Conservation (phyloP, 768 basidiomycete species). For the Amanita thiersii region DNA sequence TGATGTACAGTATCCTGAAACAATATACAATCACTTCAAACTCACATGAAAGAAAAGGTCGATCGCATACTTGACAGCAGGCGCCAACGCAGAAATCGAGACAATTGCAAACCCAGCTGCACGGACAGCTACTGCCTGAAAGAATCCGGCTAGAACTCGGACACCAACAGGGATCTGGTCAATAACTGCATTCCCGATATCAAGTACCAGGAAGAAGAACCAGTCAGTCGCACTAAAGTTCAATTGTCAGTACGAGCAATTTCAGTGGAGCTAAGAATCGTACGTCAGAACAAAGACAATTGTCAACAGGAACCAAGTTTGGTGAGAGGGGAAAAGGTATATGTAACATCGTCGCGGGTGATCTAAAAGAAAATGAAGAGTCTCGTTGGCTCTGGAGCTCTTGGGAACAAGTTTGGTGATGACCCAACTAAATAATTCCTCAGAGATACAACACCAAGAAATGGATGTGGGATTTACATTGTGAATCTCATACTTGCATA, state of each 20-base stretch:
- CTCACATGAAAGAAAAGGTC: neutral
- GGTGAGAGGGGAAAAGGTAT: constrained; percentile 87
- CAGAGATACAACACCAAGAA: constrained; percentile 6
- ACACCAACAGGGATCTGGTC: constrained; percentile 61
- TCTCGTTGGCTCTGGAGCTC: constrained; percentile 61
- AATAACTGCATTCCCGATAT: constrained; percentile 71
- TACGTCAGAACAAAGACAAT: constrained; percentile 38
- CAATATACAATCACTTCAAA: constrained; percentile 1
- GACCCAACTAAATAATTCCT: constrained; percentile 52
- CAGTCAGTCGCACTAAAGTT: constrained; percentile 71
- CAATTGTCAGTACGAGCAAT: neutral
- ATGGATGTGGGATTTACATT: constrained; percentile 50
- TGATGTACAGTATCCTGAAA: constrained; percentile 69
- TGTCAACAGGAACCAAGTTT: constrained; percentile 84
- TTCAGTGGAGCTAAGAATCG: neutral
- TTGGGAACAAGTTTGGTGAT: constrained; percentile 52
- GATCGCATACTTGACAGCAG: constrained; percentile 70
- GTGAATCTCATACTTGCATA: constrained; percentile 60
- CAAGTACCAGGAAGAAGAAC: constrained; percentile 83
- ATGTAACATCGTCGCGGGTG: constrained; percentile 91
- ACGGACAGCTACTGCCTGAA: constrained; percentile 78
- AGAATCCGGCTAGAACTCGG: constrained; percentile 63
- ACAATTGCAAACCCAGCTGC: constrained; percentile 86
- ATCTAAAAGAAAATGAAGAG: constrained; percentile 86
- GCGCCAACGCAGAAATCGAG: constrained; percentile 63